Conservation (phyloP, 495 filamentous ascomycete species). For the Lepidopterella palustris region DNA sequence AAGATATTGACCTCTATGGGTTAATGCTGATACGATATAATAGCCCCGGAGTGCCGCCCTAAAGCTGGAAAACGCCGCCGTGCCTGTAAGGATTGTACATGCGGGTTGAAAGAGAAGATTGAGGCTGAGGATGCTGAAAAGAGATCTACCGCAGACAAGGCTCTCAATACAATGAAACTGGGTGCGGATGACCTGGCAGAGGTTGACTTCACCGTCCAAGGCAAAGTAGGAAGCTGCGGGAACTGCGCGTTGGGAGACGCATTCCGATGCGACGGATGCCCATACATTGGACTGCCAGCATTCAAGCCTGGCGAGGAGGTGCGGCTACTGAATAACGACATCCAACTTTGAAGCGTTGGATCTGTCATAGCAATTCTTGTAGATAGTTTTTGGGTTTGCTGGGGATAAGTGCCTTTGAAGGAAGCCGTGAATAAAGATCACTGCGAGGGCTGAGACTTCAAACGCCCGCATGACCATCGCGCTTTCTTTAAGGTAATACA, state of each 20-base stretch:
- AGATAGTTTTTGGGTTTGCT: not conserved
- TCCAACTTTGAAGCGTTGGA: conserved; percentile 57
- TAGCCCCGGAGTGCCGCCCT: conserved; percentile 77
- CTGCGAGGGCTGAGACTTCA: too few species aligned
- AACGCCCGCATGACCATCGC: not conserved
- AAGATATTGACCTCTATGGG: not conserved
- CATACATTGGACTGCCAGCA: conserved; percentile 86
- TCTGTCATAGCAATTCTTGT: not conserved
- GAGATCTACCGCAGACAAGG: conserved; percentile 54
- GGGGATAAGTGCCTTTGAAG: too few species aligned
- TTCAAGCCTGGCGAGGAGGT: conserved; percentile 98
- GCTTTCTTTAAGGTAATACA: too few species aligned
- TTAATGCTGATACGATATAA: not conserved
- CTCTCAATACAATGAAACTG: conserved; percentile 64
- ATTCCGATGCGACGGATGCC: conserved; percentile 75
- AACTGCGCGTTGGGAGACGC: conserved; percentile 92
- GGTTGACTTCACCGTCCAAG: conserved; percentile 91
- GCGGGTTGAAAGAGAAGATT: conserved; percentile 72
- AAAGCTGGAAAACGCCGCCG: conserved; percentile 77
- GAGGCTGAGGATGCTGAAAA: conserved; percentile 74
- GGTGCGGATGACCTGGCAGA: conserved; percentile 71
- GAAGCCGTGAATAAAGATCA: too few species aligned
- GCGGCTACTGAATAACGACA: conserved; percentile 71
- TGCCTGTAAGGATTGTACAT: conserved; percentile 97
- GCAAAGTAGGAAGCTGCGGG: conserved; percentile 88